Evolutionary conservation across 176 grass and related monocot species (phyloP), one percentile per base, ranked within the genome.

Genomic region (Pontederia paniculata): DNA sequence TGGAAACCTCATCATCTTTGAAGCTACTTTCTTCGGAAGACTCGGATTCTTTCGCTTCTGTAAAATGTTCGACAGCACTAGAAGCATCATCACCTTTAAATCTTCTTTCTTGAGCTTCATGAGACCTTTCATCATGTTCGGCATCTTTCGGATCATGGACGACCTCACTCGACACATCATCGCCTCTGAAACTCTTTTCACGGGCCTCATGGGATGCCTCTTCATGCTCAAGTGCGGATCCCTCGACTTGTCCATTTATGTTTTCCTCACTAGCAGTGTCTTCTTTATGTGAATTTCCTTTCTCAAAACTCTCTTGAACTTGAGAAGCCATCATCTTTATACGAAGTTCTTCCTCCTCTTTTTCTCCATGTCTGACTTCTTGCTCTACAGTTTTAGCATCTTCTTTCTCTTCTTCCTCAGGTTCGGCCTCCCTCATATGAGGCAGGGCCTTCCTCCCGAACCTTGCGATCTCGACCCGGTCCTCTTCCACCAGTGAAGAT

Each of bases 391-490:
- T 76, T 17, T 76, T 82, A 73, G 62, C 82, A 12, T 82, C 80
- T 46, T 74, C 86, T 12, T 78, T 45, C 47, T 69, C 80, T 45
- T 87, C 82, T 77, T 50, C 50, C 57, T 60, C 68, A 54, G 46
- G 54, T 17, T 25, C 12, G 16, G 10, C 31, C 21, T 12, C 22
- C 57, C 7, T 28, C 2, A 28, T 9, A 70, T 70, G 58, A 44
- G 76, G 69, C 16, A 80, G 63, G 55, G 71, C 82, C 54, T 97
- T 97, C 70, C 86, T 80, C 52, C 91, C 61, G 21, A 77, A 54
- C 31, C 31, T 81, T 55, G 68, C 56, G 23, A 23, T 50, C 21
- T 73, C 74, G 15, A 3, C 63, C 49, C 56, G 84, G 44, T 58
- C 62, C 31, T 70, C 47, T 22, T 66, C 85, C 55, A 83, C 64